Base-by-base conservation (phyloP, 441 rosid genomes). In the Bocquillonia castaneifolia region DNA sequence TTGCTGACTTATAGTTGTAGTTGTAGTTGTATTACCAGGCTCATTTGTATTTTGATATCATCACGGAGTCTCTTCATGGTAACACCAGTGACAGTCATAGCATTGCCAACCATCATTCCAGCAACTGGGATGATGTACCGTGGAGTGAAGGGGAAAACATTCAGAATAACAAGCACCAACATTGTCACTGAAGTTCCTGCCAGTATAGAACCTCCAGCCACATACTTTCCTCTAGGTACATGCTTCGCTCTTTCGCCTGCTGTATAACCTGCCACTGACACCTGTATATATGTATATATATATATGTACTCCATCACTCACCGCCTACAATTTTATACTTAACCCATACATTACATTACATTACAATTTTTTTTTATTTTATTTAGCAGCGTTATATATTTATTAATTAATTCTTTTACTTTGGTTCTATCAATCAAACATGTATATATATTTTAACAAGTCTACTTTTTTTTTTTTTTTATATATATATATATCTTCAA, bases 101-200 rank as follows among this genome's bases (percentile, higher is more conserved):
- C 81, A 44, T 91, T 93, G 25, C 98, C 98, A 23, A 91, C 95
- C 97, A 89, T 76, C 98, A 93, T 93, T 34, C 98, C 96, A 6
- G 96, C 88, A 0, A 91, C 82, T 0, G 98, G 98, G 66, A 93
- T 89, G 29, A 93, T 82, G 74, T 85, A 89, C 53, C 97, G 78
- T 8, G 98, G 98, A 55, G 97, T 91, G 81, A 93, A 93, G 44
- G 97, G 98, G 64, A 93, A 93, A 15, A 91, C 93, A 3, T 78
- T 77, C 39, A 93, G 78, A 54, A 84, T 17, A 52, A 93, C 78
- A n/a, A 91, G 91, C 40, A 82, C 22, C 71, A 84, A 71, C 95
- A 91, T 82, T 1, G 97, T 91, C 60, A 84, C 79, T 1, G 86
- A 68, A 0, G 97, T 93, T 68, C 96, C 95, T 0, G 72, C 77